Percentiles rank a stretch among this genome's conserved stretches.
These are phyloP conservation scores for Quercus suber DNA, from an alignment of 306 rosid species.

Conservation along the genomic window DNA sequence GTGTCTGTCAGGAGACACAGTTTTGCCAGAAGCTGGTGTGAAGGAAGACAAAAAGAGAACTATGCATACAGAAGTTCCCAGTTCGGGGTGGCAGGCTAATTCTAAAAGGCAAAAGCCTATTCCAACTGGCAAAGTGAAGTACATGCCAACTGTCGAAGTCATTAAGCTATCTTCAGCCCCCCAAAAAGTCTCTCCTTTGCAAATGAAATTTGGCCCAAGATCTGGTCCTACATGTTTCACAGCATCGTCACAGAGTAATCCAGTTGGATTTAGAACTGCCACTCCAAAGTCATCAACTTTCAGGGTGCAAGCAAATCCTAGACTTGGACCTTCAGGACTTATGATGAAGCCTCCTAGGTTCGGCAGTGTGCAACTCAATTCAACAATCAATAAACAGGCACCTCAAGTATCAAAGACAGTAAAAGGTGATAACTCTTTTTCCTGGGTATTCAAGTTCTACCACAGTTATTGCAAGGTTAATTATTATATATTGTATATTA, in stretches of 20 bases:
- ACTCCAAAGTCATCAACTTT: conserved; percentile 2
- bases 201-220: not conserved
- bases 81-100: conserved; percentile 20
- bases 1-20: conserved; percentile 26
- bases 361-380: conserved; percentile 8
- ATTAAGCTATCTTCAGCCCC: conserved; percentile 38
- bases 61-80: not conserved
- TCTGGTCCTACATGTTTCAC: conserved; percentile 3
- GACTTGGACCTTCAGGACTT: conserved; percentile 6
- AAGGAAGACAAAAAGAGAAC: not conserved
- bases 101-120: conserved; percentile 27
- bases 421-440: conserved; percentile 34
- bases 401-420: conserved; percentile 18
- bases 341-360: conserved; percentile 22
- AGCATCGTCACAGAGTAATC: not conserved
- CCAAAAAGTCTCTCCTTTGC: not conserved
- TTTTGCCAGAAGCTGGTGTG: not conserved
- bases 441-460: not conserved
- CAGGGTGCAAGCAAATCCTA: conserved; percentile 16
- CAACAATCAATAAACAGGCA: conserved; percentile 23
- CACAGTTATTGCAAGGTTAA: not conserved
- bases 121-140: conserved; percentile 54
- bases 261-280: conserved; percentile 14
- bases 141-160: conserved; percentile 54
- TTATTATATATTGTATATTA: not conserved